These are phyloP conservation scores for Coelastrella sp. DNA, from an alignment of 139 green algal species.

Conservation along the genomic window DNA sequence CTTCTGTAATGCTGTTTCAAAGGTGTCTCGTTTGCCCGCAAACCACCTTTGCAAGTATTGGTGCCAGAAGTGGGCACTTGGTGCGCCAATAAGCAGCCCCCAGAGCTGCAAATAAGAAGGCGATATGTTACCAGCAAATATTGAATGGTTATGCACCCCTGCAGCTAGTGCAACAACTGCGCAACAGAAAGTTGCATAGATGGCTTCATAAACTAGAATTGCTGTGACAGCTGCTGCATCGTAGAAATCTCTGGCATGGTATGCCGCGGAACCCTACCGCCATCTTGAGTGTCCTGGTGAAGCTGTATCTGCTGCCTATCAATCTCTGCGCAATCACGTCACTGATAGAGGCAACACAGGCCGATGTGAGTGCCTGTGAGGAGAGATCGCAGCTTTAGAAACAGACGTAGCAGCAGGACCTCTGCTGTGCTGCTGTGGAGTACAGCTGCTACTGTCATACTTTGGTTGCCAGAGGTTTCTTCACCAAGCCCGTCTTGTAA, in stretches of 20 bases:
- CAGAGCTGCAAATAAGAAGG: conserved; percentile 54
- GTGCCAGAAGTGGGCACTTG: conserved; percentile 77
- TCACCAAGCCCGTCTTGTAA: conserved; percentile 67
- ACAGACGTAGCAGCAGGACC: not conserved
- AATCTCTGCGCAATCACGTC: conserved; percentile 69
- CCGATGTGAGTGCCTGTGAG: conserved; percentile 64
- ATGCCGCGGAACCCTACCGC: conserved; percentile 7
- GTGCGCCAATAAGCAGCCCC: conserved; percentile 64
- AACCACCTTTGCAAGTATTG: conserved; percentile 64
- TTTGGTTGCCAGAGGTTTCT: conserved; percentile 66
- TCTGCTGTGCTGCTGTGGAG: not conserved
- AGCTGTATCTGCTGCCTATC: conserved; percentile 30
- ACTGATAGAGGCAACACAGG: conserved; percentile 58
- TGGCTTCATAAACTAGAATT: too few species aligned
- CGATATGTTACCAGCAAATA: not conserved
- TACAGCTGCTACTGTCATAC: not conserved
- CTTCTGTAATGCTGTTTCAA: conserved; percentile 65
- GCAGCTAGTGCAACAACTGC: too few species aligned
- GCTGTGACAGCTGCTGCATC: too few species aligned
- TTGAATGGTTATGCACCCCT: too few species aligned
- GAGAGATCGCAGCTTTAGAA: not conserved
- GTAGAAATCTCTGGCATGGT: too few species aligned
- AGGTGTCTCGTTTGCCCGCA: conserved; percentile 61
- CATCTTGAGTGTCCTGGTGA: conserved; percentile 37
- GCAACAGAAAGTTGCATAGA: too few species aligned